phyloP scores from a whole-genome alignment of 352 stramenopile species.

The Blastocystis sp. region DNA sequence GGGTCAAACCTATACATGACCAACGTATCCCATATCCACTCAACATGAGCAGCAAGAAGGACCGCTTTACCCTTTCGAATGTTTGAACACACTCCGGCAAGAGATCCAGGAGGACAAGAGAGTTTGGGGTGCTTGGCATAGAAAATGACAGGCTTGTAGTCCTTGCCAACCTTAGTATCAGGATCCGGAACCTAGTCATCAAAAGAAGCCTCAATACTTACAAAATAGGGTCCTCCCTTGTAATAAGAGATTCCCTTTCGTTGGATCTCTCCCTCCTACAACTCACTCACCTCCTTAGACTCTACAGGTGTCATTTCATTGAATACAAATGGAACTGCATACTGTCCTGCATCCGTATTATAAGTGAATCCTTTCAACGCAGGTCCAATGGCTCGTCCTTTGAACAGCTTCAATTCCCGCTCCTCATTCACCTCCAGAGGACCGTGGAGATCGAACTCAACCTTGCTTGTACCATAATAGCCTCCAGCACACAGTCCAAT shows the following conservation, averaged over 20 bases:
- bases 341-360: background rate
- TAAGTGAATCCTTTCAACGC: constrained; percentile 58
- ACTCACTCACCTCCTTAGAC: background rate
- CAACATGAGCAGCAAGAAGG: constrained; percentile 21
- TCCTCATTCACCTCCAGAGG: constrained; percentile 61
- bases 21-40: background rate
- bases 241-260: constrained; percentile 63
- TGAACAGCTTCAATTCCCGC: constrained; percentile 62
- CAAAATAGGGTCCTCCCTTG: constrained; percentile 67
- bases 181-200: constrained; percentile 34
- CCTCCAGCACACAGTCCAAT: constrained; percentile 54
- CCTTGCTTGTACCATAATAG: constrained; percentile 48
- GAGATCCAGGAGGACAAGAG: constrained; percentile 30
- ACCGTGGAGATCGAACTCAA: constrained; percentile 41
- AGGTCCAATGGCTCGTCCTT: constrained; percentile 39
- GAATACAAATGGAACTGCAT: constrained; percentile 45
- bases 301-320: constrained; percentile 54
- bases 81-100: constrained; percentile 23
- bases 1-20: constrained; percentile 35
- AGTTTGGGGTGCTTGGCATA: constrained; percentile 49
- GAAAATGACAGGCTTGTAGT: constrained; percentile 29
- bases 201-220: background rate
- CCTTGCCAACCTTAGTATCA: background rate
- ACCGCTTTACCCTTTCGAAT: constrained; percentile 50
- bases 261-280: constrained; percentile 46